Evolutionary conservation across 306 rosid species (phyloP), one percentile per base, ranked within the genome.

Genomic region (Prunus davidiana): DNA sequence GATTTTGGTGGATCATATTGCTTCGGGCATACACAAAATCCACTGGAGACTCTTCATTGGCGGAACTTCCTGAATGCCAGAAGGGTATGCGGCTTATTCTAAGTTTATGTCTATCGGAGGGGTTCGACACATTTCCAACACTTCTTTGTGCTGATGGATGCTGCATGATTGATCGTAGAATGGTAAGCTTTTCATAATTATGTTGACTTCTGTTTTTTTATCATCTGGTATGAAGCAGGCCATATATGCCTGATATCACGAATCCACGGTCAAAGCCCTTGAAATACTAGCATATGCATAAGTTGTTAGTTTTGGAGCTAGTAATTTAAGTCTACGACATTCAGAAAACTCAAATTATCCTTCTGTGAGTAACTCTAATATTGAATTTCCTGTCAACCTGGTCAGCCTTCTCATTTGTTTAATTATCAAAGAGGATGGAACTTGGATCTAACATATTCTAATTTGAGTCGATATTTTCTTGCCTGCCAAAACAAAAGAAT

Each of bases 1-100:
- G 98, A 71, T 91, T 94, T 81, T 94, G 98, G 98, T 94, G 98
- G 98, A 91, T 91, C 56, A 94, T 94, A 79, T 77, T 94, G 77
- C 98, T 94, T 57, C 91, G 95, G 41, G 96, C 97, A 9, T 94
- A 91, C 88, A 94, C 97, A 58, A 91, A 94, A 76, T 83, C 96
- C 38, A 91, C 98, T 2, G 95, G 96, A 80, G 98, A 94, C 80
- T 43, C 89, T 72, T 86, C 97, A 79, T 82, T 94, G 86, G 95
- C 97, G 60, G 97, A 91, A 30, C 77, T 12, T 49, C 97, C 97
- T 60, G 98, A 93, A 78, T 91, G 97, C 85, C 98, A 93, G 79
- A 91, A 91, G 89, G 98, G 97, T 54, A 91, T 93, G 97, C 96
- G 91, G 79, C 87, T 88, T 76, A 93, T 93, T 78, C 85, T 93